These are phyloP conservation scores for Potentilla sterilis DNA, from an alignment of 306 rosid species.

Conservation along the genomic window DNA sequence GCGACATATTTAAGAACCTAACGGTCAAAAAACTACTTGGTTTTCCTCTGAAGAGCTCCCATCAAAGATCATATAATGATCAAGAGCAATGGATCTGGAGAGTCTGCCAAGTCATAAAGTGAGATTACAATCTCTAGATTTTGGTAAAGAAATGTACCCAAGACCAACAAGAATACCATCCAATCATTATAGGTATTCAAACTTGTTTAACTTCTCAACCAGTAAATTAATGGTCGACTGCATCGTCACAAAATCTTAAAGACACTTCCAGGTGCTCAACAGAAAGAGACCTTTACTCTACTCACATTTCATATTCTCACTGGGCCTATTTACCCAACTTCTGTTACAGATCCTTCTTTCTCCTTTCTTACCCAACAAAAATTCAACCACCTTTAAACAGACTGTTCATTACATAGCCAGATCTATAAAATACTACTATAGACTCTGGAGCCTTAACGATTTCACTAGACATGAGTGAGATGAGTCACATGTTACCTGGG, in stretches of 20 bases:
- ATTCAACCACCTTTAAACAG: neutral
- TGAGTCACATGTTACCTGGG: neutral
- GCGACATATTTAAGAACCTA: neutral
- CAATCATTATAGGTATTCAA: neutral
- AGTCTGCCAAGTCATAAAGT: neutral
- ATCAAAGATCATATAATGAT: neutral
- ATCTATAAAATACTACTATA: neutral
- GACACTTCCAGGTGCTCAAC: neutral
- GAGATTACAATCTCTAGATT: neutral
- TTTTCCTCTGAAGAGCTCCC: neutral
- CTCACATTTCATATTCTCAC: neutral
- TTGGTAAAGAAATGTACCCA: neutral
- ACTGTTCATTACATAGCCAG: neutral
- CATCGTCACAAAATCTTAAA: neutral
- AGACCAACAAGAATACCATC: neutral
- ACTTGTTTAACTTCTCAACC: neutral
- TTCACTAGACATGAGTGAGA: neutral
- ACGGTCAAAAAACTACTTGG: neutral
- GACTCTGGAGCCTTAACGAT: neutral
- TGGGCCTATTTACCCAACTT: neutral
- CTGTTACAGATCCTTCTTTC: neutral
- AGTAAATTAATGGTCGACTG: neutral
- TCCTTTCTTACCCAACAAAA: neutral
- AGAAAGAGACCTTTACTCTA: neutral
- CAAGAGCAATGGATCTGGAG: neutral